A percentile compares a stretch with the other conserved stretches of the same genome.
phyloP scores from a whole-genome alignment of 208 protist species.

The Trypanosomatidae sp. region DNA sequence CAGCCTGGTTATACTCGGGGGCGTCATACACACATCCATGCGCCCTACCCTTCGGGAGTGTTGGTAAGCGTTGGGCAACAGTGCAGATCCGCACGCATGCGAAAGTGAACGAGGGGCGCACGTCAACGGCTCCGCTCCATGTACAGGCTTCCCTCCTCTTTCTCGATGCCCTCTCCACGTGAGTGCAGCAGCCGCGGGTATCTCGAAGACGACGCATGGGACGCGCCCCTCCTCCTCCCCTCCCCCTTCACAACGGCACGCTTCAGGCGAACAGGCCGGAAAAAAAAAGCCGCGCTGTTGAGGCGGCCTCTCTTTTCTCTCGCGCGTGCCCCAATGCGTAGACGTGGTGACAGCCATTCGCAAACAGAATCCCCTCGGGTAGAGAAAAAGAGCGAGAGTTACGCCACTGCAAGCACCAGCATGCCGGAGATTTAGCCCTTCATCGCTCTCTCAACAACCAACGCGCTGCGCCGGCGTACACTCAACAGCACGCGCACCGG shows the following conservation, averaged over 20 bases:
- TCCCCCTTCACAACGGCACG: neutral
- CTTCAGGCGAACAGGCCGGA: neutral
- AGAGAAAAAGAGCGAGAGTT: neutral
- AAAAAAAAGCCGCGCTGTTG: neutral
- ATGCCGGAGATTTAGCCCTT: neutral
- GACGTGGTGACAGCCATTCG: neutral
- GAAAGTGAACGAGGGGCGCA: neutral
- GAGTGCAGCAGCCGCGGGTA: neutral
- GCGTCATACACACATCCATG: neutral
- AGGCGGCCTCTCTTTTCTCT: neutral
- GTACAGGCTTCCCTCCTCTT: neutral
- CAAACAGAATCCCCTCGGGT: neutral
- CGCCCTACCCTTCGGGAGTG: neutral
- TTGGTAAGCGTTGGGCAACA: neutral
- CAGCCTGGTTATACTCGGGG: neutral
- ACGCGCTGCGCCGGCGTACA: neutral
- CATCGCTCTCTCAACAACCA: neutral
- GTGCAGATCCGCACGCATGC: neutral
- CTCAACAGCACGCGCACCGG: neutral
- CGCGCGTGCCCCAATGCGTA: neutral
- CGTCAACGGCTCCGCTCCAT: neutral
- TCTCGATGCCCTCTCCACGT: neutral
- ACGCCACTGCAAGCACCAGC: neutral
- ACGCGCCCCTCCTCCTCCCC: neutral
- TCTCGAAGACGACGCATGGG: neutral